phyloP scores from a whole-genome alignment of 1,139 yeast genomes.

The Magnusiomyces fungicola region DNA sequence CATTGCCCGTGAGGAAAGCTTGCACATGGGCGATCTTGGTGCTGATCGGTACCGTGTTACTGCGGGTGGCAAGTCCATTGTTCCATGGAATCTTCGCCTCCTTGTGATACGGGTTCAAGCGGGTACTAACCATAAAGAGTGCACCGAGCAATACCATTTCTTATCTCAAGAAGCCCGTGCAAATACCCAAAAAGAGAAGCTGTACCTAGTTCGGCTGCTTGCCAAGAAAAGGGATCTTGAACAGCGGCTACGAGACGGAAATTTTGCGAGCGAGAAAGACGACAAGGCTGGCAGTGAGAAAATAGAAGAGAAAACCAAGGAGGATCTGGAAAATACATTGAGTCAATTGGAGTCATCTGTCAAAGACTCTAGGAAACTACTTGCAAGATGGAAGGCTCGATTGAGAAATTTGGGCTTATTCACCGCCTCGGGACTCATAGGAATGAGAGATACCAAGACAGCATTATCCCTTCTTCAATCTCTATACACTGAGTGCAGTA shows the following conservation, averaged over 20 bases:
- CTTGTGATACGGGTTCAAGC: conserved; percentile 23
- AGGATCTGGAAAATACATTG: background rate
- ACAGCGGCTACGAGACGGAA: background rate
- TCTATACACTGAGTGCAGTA: conserved; percentile 19
- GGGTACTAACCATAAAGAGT: conserved; percentile 25
- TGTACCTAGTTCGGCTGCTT: background rate
- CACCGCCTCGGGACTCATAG: conserved; percentile 29
- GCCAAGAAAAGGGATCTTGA: conserved; percentile 2
- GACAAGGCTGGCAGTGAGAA: conserved; percentile 3
- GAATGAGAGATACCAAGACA: conserved; percentile 29
- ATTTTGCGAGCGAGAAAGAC: conserved; percentile 17
- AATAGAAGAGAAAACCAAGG: background rate
- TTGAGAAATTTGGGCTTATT: conserved; percentile 28
- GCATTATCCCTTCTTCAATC: conserved; percentile 28
- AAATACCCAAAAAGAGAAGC: background rate
- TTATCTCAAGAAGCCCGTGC: conserved; percentile 27
- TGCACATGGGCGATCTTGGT: conserved; percentile 23
- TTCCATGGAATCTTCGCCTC: conserved; percentile 29
- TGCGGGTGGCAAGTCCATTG: conserved; percentile 22
- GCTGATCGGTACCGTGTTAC: conserved; percentile 20
- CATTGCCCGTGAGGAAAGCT: conserved; percentile 24
- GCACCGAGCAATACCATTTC: conserved; percentile 23
- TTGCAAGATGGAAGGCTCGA: conserved; percentile 23
- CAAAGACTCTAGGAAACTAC: background rate
- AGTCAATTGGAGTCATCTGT: background rate